Evolutionary conservation across 805 yeast species (phyloP).

Genomic region (Yamadazyma akitaensis): DNA sequence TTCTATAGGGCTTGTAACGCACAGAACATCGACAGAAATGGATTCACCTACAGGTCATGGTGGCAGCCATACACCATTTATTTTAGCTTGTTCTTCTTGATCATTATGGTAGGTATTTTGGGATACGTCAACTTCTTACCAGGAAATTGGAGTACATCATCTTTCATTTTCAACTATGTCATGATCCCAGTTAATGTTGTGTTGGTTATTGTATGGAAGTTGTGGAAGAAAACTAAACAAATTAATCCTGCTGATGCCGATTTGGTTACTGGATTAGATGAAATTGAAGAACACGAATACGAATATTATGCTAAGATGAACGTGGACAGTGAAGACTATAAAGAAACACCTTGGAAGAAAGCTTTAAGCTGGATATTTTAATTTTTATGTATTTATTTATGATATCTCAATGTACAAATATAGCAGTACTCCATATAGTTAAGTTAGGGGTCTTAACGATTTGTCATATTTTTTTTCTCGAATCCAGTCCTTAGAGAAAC

Average conservation of each 20-base stretch:
- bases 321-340: constrained; percentile 6
- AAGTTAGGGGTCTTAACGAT: no score
- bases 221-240: constrained; percentile 32
- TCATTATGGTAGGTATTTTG: constrained; percentile 49
- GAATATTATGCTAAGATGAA: constrained; percentile 16
- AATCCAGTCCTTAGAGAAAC: neutral
- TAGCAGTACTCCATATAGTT: neutral
- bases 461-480: no score
- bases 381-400: neutral
- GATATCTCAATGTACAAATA: neutral
- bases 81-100: constrained; percentile 26
- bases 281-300: constrained; percentile 49
- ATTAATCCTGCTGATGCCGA: constrained; percentile 46
- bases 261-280: constrained; percentile 41
- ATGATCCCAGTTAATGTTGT: constrained; percentile 54
- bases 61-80: constrained; percentile 39
- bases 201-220: constrained; percentile 33
- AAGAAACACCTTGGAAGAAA: constrained; percentile 4
- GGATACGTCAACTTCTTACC: constrained; percentile 73
- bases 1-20: constrained; percentile 41
- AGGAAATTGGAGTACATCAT: constrained; percentile 51
- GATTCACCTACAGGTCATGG: constrained; percentile 41
- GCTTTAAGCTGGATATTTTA: constrained; percentile 11
- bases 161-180: constrained; percentile 67
- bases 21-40: constrained; percentile 36